Conservation (phyloP, 106 monocot species). For the Dendrobium nobile region DNA sequence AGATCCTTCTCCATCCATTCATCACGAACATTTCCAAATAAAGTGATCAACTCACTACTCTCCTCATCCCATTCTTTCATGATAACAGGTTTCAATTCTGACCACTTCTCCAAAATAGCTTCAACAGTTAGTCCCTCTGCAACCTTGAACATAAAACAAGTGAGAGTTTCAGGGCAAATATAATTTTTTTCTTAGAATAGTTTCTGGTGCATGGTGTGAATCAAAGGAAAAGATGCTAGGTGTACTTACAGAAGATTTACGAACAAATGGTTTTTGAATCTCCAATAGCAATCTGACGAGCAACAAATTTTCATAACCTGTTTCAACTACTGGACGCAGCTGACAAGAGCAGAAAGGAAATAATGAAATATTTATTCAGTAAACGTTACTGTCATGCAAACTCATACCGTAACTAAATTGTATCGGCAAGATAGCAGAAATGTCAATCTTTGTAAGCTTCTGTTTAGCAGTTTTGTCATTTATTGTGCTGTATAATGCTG, state of each 20-base stretch:
- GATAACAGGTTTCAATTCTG: constrained; percentile 64
- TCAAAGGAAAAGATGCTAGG: not conserved
- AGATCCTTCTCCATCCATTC: constrained; percentile 89
- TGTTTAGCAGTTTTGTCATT: no score
- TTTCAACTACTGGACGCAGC: constrained; percentile 98
- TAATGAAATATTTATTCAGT: not conserved
- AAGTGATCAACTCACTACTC: constrained; percentile 52
- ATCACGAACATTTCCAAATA: constrained; percentile 94
- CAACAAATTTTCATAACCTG: constrained; percentile 95
- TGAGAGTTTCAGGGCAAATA: not conserved
- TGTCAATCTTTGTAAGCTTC: not conserved
- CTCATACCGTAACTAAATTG: not conserved
- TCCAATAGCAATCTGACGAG: constrained; percentile 90
- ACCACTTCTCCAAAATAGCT: constrained; percentile 76
- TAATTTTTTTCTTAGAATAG: not conserved
- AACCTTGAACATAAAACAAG: constrained; percentile 51
- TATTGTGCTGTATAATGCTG: no score
- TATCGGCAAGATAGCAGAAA: not conserved
- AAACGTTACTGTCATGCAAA: not conserved
- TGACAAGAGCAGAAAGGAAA: constrained; percentile 19
- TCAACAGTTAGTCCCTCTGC: constrained; percentile 63
- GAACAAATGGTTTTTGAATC: constrained; percentile 46
- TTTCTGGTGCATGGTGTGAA: constrained; percentile 1
- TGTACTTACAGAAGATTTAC: constrained; percentile 62
- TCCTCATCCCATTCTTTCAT: constrained; percentile 93